Evolutionary conservation across 805 yeast species (phyloP), one percentile per base, ranked within the genome.

Genomic region (Saturnispora quitensis): DNA sequence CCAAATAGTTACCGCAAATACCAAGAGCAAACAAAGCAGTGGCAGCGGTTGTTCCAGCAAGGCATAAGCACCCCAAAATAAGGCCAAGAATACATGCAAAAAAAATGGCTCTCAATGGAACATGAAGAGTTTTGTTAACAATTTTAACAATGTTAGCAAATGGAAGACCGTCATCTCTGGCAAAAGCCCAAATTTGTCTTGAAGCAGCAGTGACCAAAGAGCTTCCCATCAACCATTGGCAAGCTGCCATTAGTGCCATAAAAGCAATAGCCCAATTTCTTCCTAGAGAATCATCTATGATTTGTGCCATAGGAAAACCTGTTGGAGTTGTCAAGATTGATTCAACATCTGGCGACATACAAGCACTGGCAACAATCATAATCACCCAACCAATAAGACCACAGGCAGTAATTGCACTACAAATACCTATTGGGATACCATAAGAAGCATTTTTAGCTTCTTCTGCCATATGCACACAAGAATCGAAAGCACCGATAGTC

Each of bases 111-210:
- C 80, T 73, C 31, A 81, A 62, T 5, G 90, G 90, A 18, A 81
- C 83, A 12, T 73, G 69, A 28, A 76, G 63, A 52, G 65, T 73
- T 35, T 75, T 69, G 58, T 82, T 71, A 43, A 84, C 84, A 43
- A 68, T 73, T 55, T 80, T 78, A 54, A 83, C 70, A 60, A 69
- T 72, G 46, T 69, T 64, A 20, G 82, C 73, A 52, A 81, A 68
- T 15, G 89, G 89, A 53, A 84, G 70, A 10, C 88, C 89, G 60
- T 81, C 79, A 62, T 84, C 90, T 68, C 90, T 76, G 22, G 86
- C 80, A 63, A 83, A 81, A 1, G 89, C 87, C 80, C 84, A 84
- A 44, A 81, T 74, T 65, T 83, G 89, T 65, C 89, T 75, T 1
- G 86, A 81, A 10, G 76, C 74, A 5, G 88, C 87, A 44, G 81